A percentile compares a stretch with the other conserved stretches of the same genome.
These are phyloP conservation scores for Chenopodium album DNA, from an alignment of 148 eudicot genomes.

Conservation along the genomic window DNA sequence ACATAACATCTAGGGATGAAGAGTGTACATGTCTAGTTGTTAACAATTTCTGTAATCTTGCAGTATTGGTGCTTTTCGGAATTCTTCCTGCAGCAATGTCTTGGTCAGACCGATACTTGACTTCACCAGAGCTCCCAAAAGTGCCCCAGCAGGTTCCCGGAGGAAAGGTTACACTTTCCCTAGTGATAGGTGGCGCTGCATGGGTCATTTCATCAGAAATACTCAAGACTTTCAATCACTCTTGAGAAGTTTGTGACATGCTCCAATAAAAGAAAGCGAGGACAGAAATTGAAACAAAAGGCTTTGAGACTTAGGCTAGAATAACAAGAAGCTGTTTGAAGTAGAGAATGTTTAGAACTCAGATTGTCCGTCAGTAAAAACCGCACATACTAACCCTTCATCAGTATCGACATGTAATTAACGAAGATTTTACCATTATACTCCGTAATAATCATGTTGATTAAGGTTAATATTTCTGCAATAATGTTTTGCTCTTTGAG, in stretches of 20 bases:
- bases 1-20: neutral
- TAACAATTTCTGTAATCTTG: neutral
- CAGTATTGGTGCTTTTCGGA: conserved; percentile 89
- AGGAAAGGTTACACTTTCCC: conserved; percentile 71
- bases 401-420: neutral
- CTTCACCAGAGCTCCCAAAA: conserved; percentile 39
- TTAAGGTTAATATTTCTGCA: neutral
- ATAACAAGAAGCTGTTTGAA: neutral
- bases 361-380: neutral
- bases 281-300: neutral
- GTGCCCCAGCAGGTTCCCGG: conserved; percentile 71
- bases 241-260: conserved; percentile 1
- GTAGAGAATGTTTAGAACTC: neutral
- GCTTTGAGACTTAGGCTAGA: neutral
- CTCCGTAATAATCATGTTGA: neutral
- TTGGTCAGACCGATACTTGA: conserved; percentile 77
- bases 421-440: neutral
- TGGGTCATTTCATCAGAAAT: conserved; percentile 63
- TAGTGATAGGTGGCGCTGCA: conserved; percentile 66
- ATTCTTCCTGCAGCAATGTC: conserved; percentile 90
- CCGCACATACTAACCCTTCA: neutral
- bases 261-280: neutral
- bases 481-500: neutral
- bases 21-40: neutral
- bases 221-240: conserved; percentile 47